phyloP scores from a whole-genome alignment of 768 basidiomycete genomes.

The Pisolithus microcarpus region DNA sequence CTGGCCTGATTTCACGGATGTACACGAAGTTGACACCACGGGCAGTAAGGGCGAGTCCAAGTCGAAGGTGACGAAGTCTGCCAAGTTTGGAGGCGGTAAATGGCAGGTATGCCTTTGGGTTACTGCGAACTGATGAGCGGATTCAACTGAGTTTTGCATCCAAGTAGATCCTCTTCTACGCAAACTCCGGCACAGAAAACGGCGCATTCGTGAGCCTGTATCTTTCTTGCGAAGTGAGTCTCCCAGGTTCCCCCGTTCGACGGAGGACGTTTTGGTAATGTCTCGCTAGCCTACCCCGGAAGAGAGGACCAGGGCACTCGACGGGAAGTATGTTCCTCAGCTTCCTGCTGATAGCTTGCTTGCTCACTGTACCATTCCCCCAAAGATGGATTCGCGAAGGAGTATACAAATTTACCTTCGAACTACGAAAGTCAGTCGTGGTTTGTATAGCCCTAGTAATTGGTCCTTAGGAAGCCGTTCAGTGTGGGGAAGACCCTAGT shows the following conservation, averaged over 20 bases:
- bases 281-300: conserved; percentile 58
- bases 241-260: not conserved
- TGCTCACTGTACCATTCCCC: not conserved
- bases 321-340: conserved; percentile 43
- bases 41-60: conserved; percentile 64
- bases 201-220: conserved; percentile 67
- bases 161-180: conserved; percentile 69
- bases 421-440: conserved; percentile 56
- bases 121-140: not conserved
- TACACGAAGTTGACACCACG: conserved; percentile 1
- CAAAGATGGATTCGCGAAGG: conserved; percentile 79
- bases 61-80: conserved; percentile 70
- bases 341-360: not conserved
- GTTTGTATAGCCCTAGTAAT: not conserved
- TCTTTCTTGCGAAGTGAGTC: conserved; percentile 70
- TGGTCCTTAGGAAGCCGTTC: not conserved
- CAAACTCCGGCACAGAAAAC: conserved; percentile 66
- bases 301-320: conserved; percentile 61
- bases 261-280: conserved; percentile 4
- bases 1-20: not conserved
- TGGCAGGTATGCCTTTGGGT: conserved; percentile 53
- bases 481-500: conserved; percentile 43
- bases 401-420: conserved; percentile 80
- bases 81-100: conserved; percentile 65
- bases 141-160: not conserved